Evolutionary conservation across 805 yeast species (phyloP).

Genomic region (Kazachstania bromeliacearum): DNA sequence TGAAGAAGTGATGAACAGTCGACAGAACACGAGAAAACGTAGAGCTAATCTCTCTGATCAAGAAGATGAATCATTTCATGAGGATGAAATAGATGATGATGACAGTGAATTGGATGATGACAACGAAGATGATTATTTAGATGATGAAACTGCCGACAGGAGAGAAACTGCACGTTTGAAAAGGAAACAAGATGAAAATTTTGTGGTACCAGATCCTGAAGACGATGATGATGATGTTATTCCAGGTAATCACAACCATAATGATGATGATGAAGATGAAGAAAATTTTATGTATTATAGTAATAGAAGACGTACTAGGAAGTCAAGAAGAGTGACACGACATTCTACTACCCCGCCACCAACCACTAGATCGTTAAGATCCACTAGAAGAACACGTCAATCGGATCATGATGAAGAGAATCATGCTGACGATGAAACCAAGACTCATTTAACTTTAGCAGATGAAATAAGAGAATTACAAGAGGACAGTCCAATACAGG

Average conservation of each 20-base stretch:
- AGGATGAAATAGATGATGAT: conserved; percentile 26
- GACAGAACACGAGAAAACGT: conserved; percentile 11
- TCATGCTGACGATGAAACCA: conserved; percentile 6
- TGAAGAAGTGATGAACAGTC: neutral
- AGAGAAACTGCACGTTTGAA: conserved; percentile 9
- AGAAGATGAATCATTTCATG: conserved; percentile 30
- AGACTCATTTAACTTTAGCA: conserved; percentile 34
- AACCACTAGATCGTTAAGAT: conserved; percentile 1
- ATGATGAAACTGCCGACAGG: conserved; percentile 13
- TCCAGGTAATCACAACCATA: conserved; percentile 2
- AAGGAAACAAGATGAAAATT: conserved; percentile 15
- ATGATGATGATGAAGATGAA: conserved; percentile 19
- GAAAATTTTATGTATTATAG: conserved; percentile 6
- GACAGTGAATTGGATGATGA: conserved; percentile 34
- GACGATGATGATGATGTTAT: conserved; percentile 27
- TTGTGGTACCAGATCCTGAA: conserved; percentile 26
- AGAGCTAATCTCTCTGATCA: conserved; percentile 13
- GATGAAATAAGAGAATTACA: conserved; percentile 60
- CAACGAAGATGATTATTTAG: conserved; percentile 24
- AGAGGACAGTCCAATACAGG: conserved; percentile 48
- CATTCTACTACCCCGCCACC: conserved; percentile 3
- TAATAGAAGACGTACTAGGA: conserved; percentile 10
- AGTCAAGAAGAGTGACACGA: conserved; percentile 2
- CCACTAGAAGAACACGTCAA: conserved; percentile 1
- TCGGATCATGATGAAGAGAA: conserved; percentile 18